Conservation (phyloP, 208 protist species). For the Porcisia hertigi region DNA sequence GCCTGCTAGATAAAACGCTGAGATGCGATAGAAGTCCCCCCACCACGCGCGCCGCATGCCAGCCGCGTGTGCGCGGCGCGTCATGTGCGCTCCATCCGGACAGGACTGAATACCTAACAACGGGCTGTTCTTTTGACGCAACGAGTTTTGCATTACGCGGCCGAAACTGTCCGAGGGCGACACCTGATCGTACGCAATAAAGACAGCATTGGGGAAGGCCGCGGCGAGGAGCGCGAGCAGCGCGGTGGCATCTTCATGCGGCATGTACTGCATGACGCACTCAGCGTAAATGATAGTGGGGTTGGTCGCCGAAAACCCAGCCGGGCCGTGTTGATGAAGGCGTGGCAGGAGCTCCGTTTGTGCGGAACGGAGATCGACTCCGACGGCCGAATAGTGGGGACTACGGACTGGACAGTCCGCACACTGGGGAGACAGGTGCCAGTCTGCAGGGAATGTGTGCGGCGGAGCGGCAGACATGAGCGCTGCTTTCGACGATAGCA, state of each 20-base stretch:
- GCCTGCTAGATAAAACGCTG: constrained; percentile 46
- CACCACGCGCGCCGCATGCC: constrained; percentile 68
- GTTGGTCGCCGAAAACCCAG: constrained; percentile 34
- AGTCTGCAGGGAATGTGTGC: constrained; percentile 48
- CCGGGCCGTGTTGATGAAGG: constrained; percentile 23
- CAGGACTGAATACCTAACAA: constrained; percentile 63
- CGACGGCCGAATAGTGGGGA: constrained; percentile 61
- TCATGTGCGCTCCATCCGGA: constrained; percentile 50
- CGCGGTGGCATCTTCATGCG: constrained; percentile 39
- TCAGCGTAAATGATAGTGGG: constrained; percentile 90
- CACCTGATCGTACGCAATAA: constrained; percentile 86
- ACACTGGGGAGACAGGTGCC: constrained; percentile 24
- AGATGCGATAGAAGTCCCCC: constrained; percentile 85
- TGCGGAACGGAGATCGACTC: constrained; percentile 68
- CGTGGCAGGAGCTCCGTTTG: constrained; percentile 37
- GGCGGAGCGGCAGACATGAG: constrained; percentile 65
- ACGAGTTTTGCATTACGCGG: constrained; percentile 64
- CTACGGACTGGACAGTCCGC: constrained; percentile 27
- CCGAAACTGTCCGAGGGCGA: constrained; percentile 85
- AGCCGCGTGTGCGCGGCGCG: constrained; percentile 39
- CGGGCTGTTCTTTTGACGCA: constrained; percentile 72
- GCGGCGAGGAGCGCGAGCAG: constrained; percentile 57
- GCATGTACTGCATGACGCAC: constrained; percentile 93
- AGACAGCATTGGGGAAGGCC: constrained; percentile 59
- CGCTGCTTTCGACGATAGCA: constrained; percentile 72